Evolutionary conservation across 208 protist genomes (phyloP).

Genomic region (Trypanosoma avium): DNA sequence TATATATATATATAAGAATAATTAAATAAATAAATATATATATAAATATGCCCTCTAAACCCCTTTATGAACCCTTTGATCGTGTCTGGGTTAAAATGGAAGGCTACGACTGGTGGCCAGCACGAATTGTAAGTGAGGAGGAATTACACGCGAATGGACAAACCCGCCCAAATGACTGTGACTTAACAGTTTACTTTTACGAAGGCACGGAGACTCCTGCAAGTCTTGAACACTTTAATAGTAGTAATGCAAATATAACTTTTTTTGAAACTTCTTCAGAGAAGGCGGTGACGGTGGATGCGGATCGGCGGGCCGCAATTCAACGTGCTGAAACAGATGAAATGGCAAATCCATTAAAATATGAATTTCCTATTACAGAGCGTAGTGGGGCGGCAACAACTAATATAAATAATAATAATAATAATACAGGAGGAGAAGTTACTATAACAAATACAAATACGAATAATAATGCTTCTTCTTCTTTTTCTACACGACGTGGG

Average conservation of each 20-base stretch:
- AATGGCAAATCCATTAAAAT: constrained; percentile 72
- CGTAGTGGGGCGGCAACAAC: neutral
- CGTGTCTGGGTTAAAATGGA: constrained; percentile 86
- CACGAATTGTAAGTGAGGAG: constrained; percentile 57
- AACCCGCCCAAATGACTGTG: constrained; percentile 28
- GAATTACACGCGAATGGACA: constrained; percentile 29
- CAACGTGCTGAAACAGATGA: constrained; percentile 44
- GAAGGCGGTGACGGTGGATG: constrained; percentile 78
- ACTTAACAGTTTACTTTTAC: constrained; percentile 75
- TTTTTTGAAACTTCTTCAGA: constrained; percentile 85
- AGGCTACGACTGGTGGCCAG: constrained; percentile 83
- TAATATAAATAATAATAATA: no score
- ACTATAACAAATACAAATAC: neutral
- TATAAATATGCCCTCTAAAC: constrained; percentile 7
- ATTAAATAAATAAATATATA: neutral
- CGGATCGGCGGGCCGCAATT: constrained; percentile 64
- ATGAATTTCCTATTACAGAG: constrained; percentile 15
- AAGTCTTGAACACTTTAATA: constrained; percentile 47
- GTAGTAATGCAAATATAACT: constrained; percentile 46
- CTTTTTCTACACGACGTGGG: neutral
- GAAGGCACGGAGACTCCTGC: constrained; percentile 43
- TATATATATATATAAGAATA: constrained; percentile 7
- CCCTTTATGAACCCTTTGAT: constrained; percentile 55
- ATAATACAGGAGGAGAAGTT: constrained; percentile 3
- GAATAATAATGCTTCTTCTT: neutral